These are phyloP conservation scores for Boletus coffeatus DNA, from an alignment of 1,284 basidiomycete species.

Conservation along the genomic window DNA sequence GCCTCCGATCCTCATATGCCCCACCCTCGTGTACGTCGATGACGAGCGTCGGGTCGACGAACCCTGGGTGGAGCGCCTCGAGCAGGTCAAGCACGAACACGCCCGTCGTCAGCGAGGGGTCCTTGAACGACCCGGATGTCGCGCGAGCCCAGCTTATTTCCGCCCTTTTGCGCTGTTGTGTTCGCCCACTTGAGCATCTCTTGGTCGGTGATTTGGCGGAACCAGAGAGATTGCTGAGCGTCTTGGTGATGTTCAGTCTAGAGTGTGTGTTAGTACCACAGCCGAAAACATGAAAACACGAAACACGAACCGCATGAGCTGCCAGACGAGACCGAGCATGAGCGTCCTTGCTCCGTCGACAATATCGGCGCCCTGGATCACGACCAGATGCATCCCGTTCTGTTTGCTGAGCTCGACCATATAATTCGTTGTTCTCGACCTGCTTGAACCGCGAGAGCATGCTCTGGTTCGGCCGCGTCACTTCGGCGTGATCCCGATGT, in stretches of 20 bases:
- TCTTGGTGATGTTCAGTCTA: constrained; percentile 89
- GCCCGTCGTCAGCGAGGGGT: constrained; percentile 85
- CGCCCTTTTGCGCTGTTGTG: constrained; percentile 68
- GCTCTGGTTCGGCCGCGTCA: constrained; percentile 49
- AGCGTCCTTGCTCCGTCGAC: constrained; percentile 90
- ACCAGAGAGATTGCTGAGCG: constrained; percentile 72
- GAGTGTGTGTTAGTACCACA: background rate
- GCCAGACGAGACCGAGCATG: constrained; percentile 96
- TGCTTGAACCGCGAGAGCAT: constrained; percentile 93
- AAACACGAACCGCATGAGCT: constrained; percentile 79
- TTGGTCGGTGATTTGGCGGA: constrained; percentile 77
- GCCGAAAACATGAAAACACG: background rate
- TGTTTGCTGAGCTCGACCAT: constrained; percentile 89
- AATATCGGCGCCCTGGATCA: constrained; percentile 97
- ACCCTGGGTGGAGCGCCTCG: constrained; percentile 88
- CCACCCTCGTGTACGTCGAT: constrained; percentile 59
- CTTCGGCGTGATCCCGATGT: constrained; percentile 65
- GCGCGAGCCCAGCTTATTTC: constrained; percentile 52
- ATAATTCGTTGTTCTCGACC: constrained; percentile 97
- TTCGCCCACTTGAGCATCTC: constrained; percentile 99
- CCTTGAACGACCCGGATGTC: constrained; percentile 90
- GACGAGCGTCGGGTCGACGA: constrained; percentile 89
- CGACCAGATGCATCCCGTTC: constrained; percentile 93
- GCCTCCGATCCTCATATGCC: constrained; percentile 83
- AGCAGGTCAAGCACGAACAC: constrained; percentile 94